These are phyloP conservation scores for Athelia sp. DNA, from an alignment of 1,284 basidiomycete genomes.

Conservation along the genomic window DNA sequence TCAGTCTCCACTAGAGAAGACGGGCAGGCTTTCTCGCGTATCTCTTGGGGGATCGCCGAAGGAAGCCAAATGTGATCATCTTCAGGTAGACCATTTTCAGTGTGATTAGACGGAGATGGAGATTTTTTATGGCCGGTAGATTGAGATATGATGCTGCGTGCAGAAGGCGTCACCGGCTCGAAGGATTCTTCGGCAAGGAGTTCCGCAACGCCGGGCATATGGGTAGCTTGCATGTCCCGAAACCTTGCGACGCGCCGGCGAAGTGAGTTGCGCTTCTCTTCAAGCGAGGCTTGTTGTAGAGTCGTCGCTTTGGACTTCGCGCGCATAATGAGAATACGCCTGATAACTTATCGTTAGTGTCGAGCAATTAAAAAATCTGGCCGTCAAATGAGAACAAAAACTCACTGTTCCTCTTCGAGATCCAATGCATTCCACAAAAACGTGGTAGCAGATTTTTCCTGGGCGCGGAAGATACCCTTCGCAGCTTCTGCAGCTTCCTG, in stretches of 20 bases:
- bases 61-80: background rate
- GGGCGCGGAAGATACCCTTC: constrained; percentile 1
- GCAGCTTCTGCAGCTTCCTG: constrained; percentile 3
- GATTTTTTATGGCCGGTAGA: no score
- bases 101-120: background rate
- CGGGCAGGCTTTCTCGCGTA: background rate
- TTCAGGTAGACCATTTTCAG: background rate
- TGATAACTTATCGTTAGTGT: background rate
- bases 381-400: no score
- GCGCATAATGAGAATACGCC: background rate
- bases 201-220: background rate
- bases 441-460: constrained; percentile 4
- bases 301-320: background rate
- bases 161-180: no score
- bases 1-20: background rate
- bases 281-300: background rate
- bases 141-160: no score
- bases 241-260: background rate
- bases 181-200: background rate
- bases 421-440: constrained; percentile 3
- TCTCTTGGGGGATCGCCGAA: background rate
- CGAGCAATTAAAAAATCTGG: background rate
- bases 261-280: background rate
- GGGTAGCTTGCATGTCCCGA: background rate
- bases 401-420: constrained; percentile 10